A percentile compares a stretch with the other conserved stretches of the same genome.
Evolutionary conservation across 345 rosid genomes (phyloP).

Genomic region (Brassica cretica): DNA sequence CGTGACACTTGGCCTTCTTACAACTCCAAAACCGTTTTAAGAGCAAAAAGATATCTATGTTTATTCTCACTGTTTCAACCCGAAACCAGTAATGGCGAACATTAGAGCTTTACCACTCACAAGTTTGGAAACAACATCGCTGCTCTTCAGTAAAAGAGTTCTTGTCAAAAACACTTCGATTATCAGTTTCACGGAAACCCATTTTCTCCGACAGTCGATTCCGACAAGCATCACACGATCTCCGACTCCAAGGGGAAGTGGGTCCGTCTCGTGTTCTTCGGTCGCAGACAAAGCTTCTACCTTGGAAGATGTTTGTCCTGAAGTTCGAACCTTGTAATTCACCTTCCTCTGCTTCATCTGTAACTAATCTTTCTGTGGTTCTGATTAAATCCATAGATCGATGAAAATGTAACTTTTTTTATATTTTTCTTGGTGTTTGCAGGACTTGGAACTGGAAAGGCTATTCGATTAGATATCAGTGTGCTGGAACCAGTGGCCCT

Average conservation of each 20-base stretch:
- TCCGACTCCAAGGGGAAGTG: constrained; percentile 24
- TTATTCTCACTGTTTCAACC: background rate
- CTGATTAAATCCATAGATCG: background rate
- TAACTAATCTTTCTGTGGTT: background rate
- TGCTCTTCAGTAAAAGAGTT: constrained; percentile 14
- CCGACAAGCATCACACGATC: constrained; percentile 14
- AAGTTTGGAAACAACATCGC: constrained; percentile 12
- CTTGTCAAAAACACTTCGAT: constrained; percentile 24
- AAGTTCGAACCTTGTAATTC: constrained; percentile 52
- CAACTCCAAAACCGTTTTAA: constrained; percentile 34
- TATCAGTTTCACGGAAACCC: constrained; percentile 19
- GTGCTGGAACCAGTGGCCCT: constrained; percentile 72
- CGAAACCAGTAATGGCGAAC: constrained; percentile 30
- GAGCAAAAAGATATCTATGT: constrained; percentile 17
- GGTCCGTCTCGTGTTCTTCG: constrained; percentile 30
- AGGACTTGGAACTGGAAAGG: constrained; percentile 91
- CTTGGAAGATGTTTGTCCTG: constrained; percentile 12
- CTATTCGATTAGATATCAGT: constrained; percentile 77
- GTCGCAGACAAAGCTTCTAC: constrained; percentile 35
- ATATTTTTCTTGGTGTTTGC: constrained; percentile 9
- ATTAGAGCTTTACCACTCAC: constrained; percentile 22
- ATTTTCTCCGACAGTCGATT: constrained; percentile 24
- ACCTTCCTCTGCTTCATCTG: background rate
- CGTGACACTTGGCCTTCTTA: constrained; percentile 33
- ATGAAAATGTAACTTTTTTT: background rate